Percentiles rank a stretch among this genome's conserved stretches.
These are phyloP conservation scores for Boletus barrowsii DNA, from an alignment of 768 basidiomycete species.

Conservation along the genomic window DNA sequence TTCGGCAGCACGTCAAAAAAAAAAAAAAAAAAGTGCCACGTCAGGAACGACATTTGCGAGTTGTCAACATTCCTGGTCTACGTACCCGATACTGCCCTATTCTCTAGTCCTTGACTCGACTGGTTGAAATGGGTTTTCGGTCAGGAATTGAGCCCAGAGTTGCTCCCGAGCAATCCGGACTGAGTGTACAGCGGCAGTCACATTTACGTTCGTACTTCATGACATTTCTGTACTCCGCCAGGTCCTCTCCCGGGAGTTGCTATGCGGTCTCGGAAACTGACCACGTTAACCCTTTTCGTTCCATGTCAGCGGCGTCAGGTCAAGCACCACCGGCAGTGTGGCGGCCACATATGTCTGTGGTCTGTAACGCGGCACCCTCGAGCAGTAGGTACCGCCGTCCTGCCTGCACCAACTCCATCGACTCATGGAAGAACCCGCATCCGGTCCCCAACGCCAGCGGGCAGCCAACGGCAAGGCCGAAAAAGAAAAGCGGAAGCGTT, in stretches of 20 bases:
- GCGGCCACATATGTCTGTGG: conserved; percentile 26
- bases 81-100: not conserved
- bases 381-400: conserved; percentile 22
- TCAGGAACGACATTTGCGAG: conserved; percentile 12
- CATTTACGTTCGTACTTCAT: no score
- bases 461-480: conserved; percentile 32
- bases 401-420: conserved; percentile 24
- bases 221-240: conserved; percentile 14
- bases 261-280: conserved; percentile 29
- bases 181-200: no score
- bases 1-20: conserved; percentile 15
- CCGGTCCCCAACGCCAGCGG: conserved; percentile 36
- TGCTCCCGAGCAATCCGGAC: not conserved
- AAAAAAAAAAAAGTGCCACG: conserved; percentile 19
- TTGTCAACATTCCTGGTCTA: not conserved
- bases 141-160: no score
- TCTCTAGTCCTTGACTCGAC: not conserved
- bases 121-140: not conserved
- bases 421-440: conserved; percentile 29
- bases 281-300: conserved; percentile 25
- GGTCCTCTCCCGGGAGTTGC: conserved; percentile 28
- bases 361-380: conserved; percentile 18
- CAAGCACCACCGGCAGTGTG: conserved; percentile 10
- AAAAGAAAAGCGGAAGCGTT: conserved; percentile 68
- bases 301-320: conserved; percentile 29